Evolutionary conservation across 169 alveolate genomes (phyloP).

Genomic region (Plasmodium berghei): DNA sequence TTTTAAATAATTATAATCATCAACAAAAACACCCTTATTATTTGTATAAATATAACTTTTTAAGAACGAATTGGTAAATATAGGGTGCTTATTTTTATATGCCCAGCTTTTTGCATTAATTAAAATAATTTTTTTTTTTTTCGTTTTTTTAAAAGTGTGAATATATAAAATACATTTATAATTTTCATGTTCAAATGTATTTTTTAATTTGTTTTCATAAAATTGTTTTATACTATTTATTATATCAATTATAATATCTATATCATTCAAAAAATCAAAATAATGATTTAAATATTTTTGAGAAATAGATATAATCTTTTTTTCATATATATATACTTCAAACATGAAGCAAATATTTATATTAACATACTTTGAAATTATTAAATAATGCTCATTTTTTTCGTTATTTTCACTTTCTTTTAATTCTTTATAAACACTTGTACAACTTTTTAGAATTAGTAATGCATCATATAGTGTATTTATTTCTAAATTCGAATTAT

Average conservation of each 20-base stretch:
- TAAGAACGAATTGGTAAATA: conserved; percentile 20
- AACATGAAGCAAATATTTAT: conserved; percentile 54
- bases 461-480: conserved; percentile 64
- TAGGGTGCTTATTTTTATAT: conserved; percentile 58
- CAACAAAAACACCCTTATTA: background rate
- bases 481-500: conserved; percentile 33
- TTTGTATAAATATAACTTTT: conserved; percentile 36
- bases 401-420: conserved; percentile 4
- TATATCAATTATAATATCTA: conserved; percentile 21
- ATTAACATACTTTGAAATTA: conserved; percentile 54
- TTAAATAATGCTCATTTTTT: conserved; percentile 18
- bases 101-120: conserved; percentile 66
- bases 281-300: conserved; percentile 57
- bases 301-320: conserved; percentile 28
- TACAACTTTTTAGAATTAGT: conserved; percentile 44
- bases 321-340: conserved; percentile 51
- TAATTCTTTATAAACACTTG: conserved; percentile 46
- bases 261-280: conserved; percentile 22
- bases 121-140: conserved; percentile 45
- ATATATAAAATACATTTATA: conserved; percentile 42
- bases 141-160: conserved; percentile 47
- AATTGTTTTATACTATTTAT: conserved; percentile 18
- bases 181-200: conserved; percentile 17
- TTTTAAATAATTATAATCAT: conserved; percentile 3
- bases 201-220: conserved; percentile 25